Evolutionary conservation across 495 filamentous ascomycete genomes (phyloP).

Genomic region (Aspergillus sclerotiicarbonarius): DNA sequence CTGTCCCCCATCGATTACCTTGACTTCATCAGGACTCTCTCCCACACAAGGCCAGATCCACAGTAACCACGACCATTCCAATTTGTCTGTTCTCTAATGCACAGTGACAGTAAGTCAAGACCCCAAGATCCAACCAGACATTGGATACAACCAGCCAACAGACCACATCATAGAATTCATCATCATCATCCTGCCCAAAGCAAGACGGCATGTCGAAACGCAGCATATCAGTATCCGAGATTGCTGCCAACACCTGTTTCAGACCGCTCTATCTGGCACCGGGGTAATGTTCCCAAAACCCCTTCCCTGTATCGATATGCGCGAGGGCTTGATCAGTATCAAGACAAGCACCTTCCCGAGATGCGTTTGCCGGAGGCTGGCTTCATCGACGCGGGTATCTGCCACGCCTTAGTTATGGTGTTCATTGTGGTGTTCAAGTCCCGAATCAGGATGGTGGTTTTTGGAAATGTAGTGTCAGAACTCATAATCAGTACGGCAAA

Average conservation of each 20-base stretch:
- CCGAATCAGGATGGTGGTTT: slow-evolving; percentile 27
- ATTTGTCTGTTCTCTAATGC: slow-evolving; percentile 38
- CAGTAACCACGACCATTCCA: slow-evolving; percentile 56
- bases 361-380: slow-evolving; percentile 10
- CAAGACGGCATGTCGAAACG: slow-evolving; percentile 56
- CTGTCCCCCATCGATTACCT: slow-evolving; percentile 57
- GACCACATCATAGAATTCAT: too few species aligned
- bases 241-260: slow-evolving; percentile 49
- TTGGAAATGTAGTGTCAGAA: too few species aligned
- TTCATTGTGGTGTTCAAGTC: slow-evolving; percentile 41
- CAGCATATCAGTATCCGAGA: slow-evolving; percentile 53
- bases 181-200: slow-evolving; percentile 45
- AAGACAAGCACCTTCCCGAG: slow-evolving; percentile 51
- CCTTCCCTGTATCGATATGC: slow-evolving; percentile 49
- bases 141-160: too few species aligned
- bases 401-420: slow-evolving; percentile 38
- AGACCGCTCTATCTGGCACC: slow-evolving; percentile 26
- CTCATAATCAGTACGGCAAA: too few species aligned
- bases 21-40: slow-evolving; percentile 51
- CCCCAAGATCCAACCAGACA: too few species aligned
- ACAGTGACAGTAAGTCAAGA: slow-evolving; percentile 42
- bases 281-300: slow-evolving; percentile 49
- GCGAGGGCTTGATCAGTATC: slow-evolving; percentile 61
- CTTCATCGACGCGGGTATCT: slow-evolving; percentile 38
- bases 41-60: slow-evolving; percentile 57